A percentile compares a stretch with the other conserved stretches of the same genome.
These are phyloP conservation scores for Lasiosphaeria miniovina DNA, from an alignment of 495 filamentous ascomycete species.

Conservation along the genomic window DNA sequence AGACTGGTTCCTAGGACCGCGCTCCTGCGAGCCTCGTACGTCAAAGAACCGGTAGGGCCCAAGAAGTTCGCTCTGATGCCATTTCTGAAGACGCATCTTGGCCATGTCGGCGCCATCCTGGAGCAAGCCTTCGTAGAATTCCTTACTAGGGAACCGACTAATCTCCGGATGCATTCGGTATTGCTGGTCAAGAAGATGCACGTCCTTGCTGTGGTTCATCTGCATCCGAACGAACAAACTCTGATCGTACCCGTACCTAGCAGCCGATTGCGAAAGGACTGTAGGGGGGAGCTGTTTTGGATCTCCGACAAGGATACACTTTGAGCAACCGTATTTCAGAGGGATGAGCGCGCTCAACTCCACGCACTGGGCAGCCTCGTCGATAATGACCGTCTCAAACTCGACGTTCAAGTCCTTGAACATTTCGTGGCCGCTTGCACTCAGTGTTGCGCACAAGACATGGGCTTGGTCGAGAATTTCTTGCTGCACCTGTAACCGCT, in stretches of 20 bases:
- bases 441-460: constrained; percentile 92
- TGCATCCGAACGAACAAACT: constrained; percentile 99
- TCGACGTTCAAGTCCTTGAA: constrained; percentile 92
- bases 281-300: constrained; percentile 96
- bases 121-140: constrained; percentile 88
- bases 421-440: constrained; percentile 95
- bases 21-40: constrained; percentile 81
- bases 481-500: constrained; percentile 79
- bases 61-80: constrained; percentile 78
- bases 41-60: constrained; percentile 98
- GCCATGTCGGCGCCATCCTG: constrained; percentile 83
- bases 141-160: constrained; percentile 78
- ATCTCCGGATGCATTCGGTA: constrained; percentile 99
- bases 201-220: constrained; percentile 76
- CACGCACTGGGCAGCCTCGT: constrained; percentile 97
- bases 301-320: constrained; percentile 96
- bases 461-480: constrained; percentile 85
- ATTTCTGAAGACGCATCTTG: constrained; percentile 66
- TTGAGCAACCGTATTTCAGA: constrained; percentile 93
- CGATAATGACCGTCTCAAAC: constrained; percentile 97
- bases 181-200: constrained; percentile 94
- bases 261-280: constrained; percentile 88
- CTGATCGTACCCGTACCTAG: constrained; percentile 92
- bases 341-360: constrained; percentile 96
- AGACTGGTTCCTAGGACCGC: constrained; percentile 74